A percentile compares a stretch with the other conserved stretches of the same genome.
These are phyloP conservation scores for Ananas comosus DNA, from an alignment of 176 grass and related monocot species.

Conservation along the genomic window DNA sequence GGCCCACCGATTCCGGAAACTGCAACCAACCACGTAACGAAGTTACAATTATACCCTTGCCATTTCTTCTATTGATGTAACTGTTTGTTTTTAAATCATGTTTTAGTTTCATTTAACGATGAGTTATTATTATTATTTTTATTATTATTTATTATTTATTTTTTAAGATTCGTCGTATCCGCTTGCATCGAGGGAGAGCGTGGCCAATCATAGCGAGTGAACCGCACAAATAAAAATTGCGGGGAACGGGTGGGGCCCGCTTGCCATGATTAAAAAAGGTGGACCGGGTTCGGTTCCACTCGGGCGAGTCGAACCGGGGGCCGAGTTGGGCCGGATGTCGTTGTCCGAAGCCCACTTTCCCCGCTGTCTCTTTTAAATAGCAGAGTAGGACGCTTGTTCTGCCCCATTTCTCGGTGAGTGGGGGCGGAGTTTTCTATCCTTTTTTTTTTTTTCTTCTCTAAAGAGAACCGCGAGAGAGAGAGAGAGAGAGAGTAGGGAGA, in stretches of 20 bases:
- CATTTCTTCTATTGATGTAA: no score
- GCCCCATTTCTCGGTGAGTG: not conserved
- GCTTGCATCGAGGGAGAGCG: not conserved
- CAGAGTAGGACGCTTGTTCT: not conserved
- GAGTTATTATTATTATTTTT: constrained; percentile 1
- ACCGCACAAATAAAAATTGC: constrained; percentile 7
- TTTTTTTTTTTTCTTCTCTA: not conserved
- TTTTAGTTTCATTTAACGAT: not conserved
- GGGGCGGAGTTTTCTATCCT: not conserved
- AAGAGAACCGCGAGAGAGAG: not conserved
- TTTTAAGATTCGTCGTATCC: not conserved
- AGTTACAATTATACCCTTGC: no score
- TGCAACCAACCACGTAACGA: no score
- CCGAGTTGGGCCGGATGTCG: not conserved
- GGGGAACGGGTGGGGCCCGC: constrained; percentile 8
- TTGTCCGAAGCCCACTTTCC: not conserved
- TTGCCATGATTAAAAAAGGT: constrained; percentile 1
- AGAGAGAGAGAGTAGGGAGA: not conserved
- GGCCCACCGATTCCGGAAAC: no score
- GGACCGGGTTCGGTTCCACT: not conserved
- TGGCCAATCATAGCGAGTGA: constrained; percentile 13
- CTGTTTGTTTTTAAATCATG: no score
- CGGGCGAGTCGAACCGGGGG: not conserved
- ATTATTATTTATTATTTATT: not conserved
- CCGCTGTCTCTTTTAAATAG: not conserved